Evolutionary conservation across 2,329 filamentous ascomycete genomes (phyloP).

Genomic region (Aspergillus niger): DNA sequence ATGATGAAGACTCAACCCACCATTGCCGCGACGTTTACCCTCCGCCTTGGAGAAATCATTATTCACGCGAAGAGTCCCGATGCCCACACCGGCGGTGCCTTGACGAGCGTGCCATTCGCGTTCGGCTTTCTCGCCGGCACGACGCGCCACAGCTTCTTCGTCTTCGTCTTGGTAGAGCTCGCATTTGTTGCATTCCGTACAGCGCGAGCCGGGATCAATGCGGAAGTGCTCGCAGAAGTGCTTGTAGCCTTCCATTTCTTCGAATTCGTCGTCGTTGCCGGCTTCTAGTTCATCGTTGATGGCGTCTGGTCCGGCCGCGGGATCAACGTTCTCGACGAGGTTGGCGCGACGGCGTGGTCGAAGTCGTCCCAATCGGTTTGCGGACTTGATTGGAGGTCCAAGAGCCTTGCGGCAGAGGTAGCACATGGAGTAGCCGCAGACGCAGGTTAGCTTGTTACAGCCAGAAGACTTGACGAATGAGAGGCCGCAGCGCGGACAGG

Average conservation of each 20-base stretch:
- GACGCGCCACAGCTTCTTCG: constrained; percentile 68
- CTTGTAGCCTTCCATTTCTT: constrained; percentile 69
- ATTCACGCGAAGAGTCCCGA: constrained; percentile 30
- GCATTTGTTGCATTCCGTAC: constrained; percentile 76
- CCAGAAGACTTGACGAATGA: constrained; percentile 91
- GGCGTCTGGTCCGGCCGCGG: constrained; percentile 47
- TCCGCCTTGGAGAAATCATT: constrained; percentile 25
- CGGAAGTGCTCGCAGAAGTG: constrained; percentile 98
- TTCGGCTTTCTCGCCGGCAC: constrained; percentile 72
- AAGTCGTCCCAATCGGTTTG: constrained; percentile 11
- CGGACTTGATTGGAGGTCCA: constrained; percentile 27
- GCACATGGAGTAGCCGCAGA: constrained; percentile 97
- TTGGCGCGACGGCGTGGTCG: constrained; percentile 12
- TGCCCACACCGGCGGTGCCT: constrained; percentile 37
- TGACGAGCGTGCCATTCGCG: constrained; percentile 69
- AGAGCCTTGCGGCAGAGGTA: constrained; percentile 84
- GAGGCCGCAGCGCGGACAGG: constrained; percentile 87
- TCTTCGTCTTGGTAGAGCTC: constrained; percentile 73
- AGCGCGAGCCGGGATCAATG: constrained; percentile 72
- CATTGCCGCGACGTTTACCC: background rate
- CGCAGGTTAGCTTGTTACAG: constrained; percentile 95
- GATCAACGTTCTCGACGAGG: constrained; percentile 34
- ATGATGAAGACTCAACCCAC: constrained; percentile 13
- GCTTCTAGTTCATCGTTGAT: background rate
- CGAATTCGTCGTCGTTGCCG: constrained; percentile 8